These are phyloP conservation scores for Arthrobotrys conoides DNA, from an alignment of 2,329 filamentous ascomycete genomes.

Conservation along the genomic window DNA sequence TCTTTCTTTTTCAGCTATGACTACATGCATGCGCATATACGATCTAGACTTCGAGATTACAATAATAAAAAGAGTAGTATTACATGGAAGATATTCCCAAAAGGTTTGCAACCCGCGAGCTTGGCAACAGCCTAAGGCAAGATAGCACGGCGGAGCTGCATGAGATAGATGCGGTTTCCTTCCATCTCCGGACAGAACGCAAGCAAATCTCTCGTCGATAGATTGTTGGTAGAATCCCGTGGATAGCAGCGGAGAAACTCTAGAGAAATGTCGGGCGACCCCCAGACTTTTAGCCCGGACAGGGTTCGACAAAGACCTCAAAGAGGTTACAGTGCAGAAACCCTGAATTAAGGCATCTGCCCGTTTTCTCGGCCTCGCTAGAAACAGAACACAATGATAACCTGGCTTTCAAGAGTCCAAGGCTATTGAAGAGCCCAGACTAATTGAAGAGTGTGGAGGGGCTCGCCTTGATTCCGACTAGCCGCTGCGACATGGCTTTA, in stretches of 20 bases:
- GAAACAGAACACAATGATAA: slow-evolving; percentile 6
- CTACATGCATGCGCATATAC: background rate
- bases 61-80: background rate
- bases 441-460: slow-evolving; percentile 11
- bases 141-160: background rate
- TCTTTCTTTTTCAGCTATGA: too few relatives aligned
- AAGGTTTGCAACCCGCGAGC: slow-evolving; percentile 19
- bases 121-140: slow-evolving; percentile 6
- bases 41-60: background rate
- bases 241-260: slow-evolving; percentile 15
- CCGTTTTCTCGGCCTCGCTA: background rate
- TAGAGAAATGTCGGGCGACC: background rate
- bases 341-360: slow-evolving; percentile 31
- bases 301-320: slow-evolving; percentile 16
- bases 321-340: slow-evolving; percentile 48
- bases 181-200: slow-evolving; percentile 16
- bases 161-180: slow-evolving; percentile 2
- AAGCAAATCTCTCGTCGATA: slow-evolving; percentile 20
- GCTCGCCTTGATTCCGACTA: slow-evolving; percentile 29
- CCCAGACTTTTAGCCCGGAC: background rate
- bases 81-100: slow-evolving; percentile 11
- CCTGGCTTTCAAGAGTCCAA: slow-evolving; percentile 16
- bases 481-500: slow-evolving; percentile 10
- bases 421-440: too few relatives aligned
- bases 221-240: slow-evolving; percentile 10